Evolutionary conservation across 768 basidiomycete genomes (phyloP), one percentile per base, ranked within the genome.

Genomic region (Leccinum uliginosum): DNA sequence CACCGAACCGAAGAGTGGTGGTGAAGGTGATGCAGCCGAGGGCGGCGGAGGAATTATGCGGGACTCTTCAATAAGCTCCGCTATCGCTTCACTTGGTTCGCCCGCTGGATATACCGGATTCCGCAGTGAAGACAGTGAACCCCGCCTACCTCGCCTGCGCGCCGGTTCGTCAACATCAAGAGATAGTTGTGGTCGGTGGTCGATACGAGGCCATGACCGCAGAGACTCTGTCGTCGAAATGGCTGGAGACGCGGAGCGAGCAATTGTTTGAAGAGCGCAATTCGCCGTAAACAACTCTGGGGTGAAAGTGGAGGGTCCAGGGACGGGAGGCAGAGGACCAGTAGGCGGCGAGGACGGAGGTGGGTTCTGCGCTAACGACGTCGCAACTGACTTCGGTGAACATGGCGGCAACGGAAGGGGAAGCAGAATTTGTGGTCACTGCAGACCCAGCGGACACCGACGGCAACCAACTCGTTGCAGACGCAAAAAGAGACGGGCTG

Each of bases 261-360:
- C 26, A 15, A 15, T 43, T 1, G 67, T 66, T 43, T 69, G 67
- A 17, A 68, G 59, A 8, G 70, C 67, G 45, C 74, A 71, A 15
- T 75, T 73, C 71, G 75, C 40, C 79, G 74, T 19, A 74, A 73
- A 35, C 77, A 71, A 26, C 75, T 79, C 57, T 80, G 83, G 35
- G 68, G 56, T 77, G 74, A 83, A 76, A 19, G 82, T 75, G 2
- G 83, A 83, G 0, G 83, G 82, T 2, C 83, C 85, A 0, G 87
- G 87, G 2, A 88, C 62, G 3, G 87, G 85, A 0, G 87, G 87
- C 3, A 88, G 78, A 0, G 87, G 86, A 0, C 74, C 62, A 0
- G 76, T 70, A 0, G 86, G 86, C 0, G 86, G 86, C 2, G 72
- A 74, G 0, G 82, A 82, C 0, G 80, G 83, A 0, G 85, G 85